Evolutionary conservation across 83 land plant species (phyloP), one percentile per base, ranked within the genome.

Genomic region (Larix sibirica): DNA sequence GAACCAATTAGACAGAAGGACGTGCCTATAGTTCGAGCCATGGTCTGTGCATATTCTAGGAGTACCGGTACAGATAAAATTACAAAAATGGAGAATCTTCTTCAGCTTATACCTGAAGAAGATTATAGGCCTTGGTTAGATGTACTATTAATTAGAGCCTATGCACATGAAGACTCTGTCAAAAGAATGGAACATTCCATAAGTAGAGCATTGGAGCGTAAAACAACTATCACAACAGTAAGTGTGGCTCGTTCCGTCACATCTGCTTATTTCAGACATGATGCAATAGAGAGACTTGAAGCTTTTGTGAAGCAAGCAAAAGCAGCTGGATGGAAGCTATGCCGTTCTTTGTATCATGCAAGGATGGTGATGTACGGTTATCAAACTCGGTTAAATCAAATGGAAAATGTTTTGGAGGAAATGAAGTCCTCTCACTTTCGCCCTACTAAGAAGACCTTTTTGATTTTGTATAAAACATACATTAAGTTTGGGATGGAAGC

Each of bases 61-160:
- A 94, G 91, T 79, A 83, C 81, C 31, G 80, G 54, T 50, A 67
- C 80, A 3, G 89, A 84, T 65, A 83, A 89, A 65, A 67, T 92
- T 58, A 69, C 71, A 64, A 94, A 90, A 82, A 90, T 95, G 79
- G 96, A 92, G 70, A 84, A 54, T 5, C 77, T 94, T 10, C 4
- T 89, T 62, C 85, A 80, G 78, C 81, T 84, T 18, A 86, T 95
- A 79, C 91, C 90, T 20, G 74, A 86, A 38, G 85, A 83, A 3
- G 89, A 90, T 18, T 90, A 94, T 68, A 88, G 91, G 62, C 91
- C 96, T 24, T 92, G 96, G 88, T 83, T 95, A 42, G 88, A 94
- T 80, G 89, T 92, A 4, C 38, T 94, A 76, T 69, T 94, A 68
- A 95, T 95, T n/a, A 83, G 81, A 75, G 77, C 85, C 76, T 95